Base-by-base conservation (phyloP, 345 rosid species). In the Fremontodendron californicum region DNA sequence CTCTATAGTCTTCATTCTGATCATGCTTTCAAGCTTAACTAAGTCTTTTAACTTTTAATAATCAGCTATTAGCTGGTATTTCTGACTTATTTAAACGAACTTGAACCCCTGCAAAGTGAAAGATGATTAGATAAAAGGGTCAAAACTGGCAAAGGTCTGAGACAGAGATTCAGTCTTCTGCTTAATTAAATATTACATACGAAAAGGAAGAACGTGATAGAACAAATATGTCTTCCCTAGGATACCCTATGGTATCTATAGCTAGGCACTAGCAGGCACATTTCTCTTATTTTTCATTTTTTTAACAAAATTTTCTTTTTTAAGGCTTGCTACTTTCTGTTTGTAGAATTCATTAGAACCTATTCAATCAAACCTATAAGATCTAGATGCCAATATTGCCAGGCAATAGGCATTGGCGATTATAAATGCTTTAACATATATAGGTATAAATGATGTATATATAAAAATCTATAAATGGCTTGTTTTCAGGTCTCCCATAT, bases 91-190 rank as follows among this genome's bases (percentile, higher is more conserved):
- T 29, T 43, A 46, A 71, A 18, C 25, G 21, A 60, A 45, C 6
- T 58, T 45, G 42, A 29, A 60, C 25, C 69, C 69, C 51, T 46
- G 25, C 33, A n/a, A 48, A 63, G 8, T 46, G 42, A 48, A 48
- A 48, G 16, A 45, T 45, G 33, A 63, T 61, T 13, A 58, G 31
- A 52, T 37, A 73, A 33, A 54, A 27, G 57, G 60, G 78, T 65
- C 35, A 75, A 10, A 27, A 60, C 39, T 58, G 45, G 71, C 33
- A 27, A 74, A 21, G 51, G 6, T 16, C 51, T 33, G 35, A 62
- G 63, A 35, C 61, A 64, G 48, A 65, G 78, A 75, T 75, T 48
- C 72, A 39, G 78, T 49, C 63, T 64, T 63, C 51, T 35, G 23
- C 35, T 12, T 21, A 13, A 46, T 27, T 46, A 18, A 69, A 69